Evolutionary conservation across 345 rosid genomes (phyloP), one percentile per base, ranked within the genome.

Genomic region (Erysimum cheiranthoides): DNA sequence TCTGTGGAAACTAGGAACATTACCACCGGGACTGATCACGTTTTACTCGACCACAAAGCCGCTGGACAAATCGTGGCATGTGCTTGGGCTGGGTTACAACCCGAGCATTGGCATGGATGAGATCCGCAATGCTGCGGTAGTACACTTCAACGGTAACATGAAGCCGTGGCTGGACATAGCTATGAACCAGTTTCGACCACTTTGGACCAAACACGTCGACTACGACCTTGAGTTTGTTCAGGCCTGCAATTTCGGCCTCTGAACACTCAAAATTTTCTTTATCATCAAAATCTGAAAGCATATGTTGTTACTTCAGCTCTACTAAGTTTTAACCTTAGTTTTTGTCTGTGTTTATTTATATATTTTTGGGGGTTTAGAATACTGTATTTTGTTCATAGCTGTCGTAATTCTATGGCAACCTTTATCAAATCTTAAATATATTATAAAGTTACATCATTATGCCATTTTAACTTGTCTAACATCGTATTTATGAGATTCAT

Each of bases 131-230:
- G 98, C 98, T 10, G 97, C 98, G 0, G 98, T 94, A 28, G 96
- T 94, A 62, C 98, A 92, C 72, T 92, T 92, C 84, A 94, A 92
- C 34, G 98, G 96, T 67, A 94, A 94, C 71, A 92, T 92, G 97
- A 92, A 94, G 88, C 98, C 97, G 2, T 94, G 97, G 98, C 90
- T 94, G 1, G 98, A 94, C 50, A 92, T 92, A 56, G 97, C 98
- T 71, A 92, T 94, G 98, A 92, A 87, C 82, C 97, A 89, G 82
- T 95, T 90, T 73, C 85, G 87, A 68, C 93, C 95, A 3, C 89
- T 92, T 17, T 21, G 25, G 25, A 21, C 90, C 5, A 92, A 85
- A 73, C 85, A 86, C 10, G 99, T 95, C 3, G 99, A 95, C 82
- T 86, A 85, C 36, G 97, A 92, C 9, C 60, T 92, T 75, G 97